Evolutionary conservation across 2,329 filamentous ascomycete species (phyloP), one percentile per base, ranked within the genome.

Genomic region (Pseudohalonectria lignicola): DNA sequence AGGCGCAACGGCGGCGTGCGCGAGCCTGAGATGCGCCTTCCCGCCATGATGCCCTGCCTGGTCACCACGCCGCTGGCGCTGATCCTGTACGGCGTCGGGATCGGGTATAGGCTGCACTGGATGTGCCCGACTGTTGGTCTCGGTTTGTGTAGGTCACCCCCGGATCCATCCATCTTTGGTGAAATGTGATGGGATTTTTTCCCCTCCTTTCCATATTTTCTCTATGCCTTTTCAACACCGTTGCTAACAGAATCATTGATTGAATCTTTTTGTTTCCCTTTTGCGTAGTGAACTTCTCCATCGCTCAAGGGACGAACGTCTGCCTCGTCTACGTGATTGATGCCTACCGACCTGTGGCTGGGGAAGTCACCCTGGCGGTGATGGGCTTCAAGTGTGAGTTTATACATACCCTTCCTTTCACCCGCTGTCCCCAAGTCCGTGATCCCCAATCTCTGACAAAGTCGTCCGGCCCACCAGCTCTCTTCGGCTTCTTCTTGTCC

Each of bases 241-340:
- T 16, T 35, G 30, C 45, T 45, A 31, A 45, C 42, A n/a, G n/a
- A n/a, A 2, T 11, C 15, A 23, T 12, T 17, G n/a, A n/a, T n/a
- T n/a, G n/a, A n/a, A n/a, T n/a, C n/a, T n/a, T n/a, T n/a, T n/a
- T n/a, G n/a, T n/a, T n/a, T n/a, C n/a, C n/a, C n/a, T n/a, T n/a
- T n/a, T n/a, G 4, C 21, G 18, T 39, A 71, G 65, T 74, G 39
- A 73, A 66, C 46, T 74, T 76, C 42, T 66, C 69, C 11, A 69
- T 76, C 36, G 66, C 67, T 0, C 70, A 75, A 47, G 67, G 62
- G 3, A 74, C 67, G 5, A 76, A 73, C 39, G 59, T 78, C 7
- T 63, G 64, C 7, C 56, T 77, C 2, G 71, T 75, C 4, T 76
- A 77, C 48, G 64, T 64, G 5, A 72, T 77, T 41, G 74, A 77